Conservation (phyloP, 2,329 filamentous ascomycete species). For the Domatiomyces globalis region DNA sequence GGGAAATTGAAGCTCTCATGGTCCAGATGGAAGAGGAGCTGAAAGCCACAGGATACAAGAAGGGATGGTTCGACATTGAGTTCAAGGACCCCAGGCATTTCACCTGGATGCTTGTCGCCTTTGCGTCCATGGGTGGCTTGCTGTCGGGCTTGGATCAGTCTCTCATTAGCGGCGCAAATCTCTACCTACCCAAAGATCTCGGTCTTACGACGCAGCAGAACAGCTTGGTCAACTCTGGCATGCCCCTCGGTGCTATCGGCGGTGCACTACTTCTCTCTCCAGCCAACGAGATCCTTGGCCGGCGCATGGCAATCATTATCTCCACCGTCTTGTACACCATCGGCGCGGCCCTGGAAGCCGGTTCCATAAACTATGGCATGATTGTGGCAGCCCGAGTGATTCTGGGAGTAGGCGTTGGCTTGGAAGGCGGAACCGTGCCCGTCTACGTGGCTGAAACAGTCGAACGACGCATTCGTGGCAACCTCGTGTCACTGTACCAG, state of each 20-base stretch:
- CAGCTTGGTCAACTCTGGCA: constrained; percentile 54
- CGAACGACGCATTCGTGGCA: constrained; percentile 52
- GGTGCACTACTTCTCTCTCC: constrained; percentile 55
- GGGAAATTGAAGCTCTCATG: no score
- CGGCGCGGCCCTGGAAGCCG: constrained; percentile 54
- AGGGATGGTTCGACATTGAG: no score
- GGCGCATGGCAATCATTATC: constrained; percentile 55
- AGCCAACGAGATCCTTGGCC: constrained; percentile 52
- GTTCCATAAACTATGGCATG: constrained; percentile 55
- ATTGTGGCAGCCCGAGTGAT: constrained; percentile 55
- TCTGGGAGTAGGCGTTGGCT: constrained; percentile 55
- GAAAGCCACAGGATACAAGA: no score
- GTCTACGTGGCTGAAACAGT: constrained; percentile 64
- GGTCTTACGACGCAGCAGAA: constrained; percentile 42
- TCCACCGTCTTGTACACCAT: constrained; percentile 57
- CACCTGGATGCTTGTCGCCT: constrained; percentile 53
- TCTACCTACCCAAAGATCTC: constrained; percentile 49
- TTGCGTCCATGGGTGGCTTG: constrained; percentile 62
- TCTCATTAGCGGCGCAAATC: constrained; percentile 55
- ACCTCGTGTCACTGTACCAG: constrained; percentile 60
- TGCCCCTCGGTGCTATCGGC: constrained; percentile 57
- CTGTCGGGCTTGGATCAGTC: constrained; percentile 60
- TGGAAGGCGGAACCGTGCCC: constrained; percentile 60
- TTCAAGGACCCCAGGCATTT: constrained; percentile 51
- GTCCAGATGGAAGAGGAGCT: no score